Evolutionary conservation across 2,329 filamentous ascomycete species (phyloP).

Genomic region (Sphaerostilbella broomeana): DNA sequence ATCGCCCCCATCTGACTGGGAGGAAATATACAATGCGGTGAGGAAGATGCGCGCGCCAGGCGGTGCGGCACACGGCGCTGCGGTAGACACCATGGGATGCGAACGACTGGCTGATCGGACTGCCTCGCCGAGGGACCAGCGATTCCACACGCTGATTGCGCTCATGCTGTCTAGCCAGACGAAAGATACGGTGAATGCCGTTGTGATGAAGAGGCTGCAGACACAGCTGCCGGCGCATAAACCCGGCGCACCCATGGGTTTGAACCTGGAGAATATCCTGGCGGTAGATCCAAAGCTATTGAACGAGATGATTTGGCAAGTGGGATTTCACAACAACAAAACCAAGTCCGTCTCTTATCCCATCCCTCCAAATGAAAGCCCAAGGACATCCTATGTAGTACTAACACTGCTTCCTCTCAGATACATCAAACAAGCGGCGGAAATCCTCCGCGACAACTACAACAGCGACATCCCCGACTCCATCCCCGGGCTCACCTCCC

Average conservation of each 20-base stretch:
- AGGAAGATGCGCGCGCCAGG: conserved; percentile 64
- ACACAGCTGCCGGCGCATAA: conserved; percentile 56
- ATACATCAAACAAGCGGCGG: conserved; percentile 66
- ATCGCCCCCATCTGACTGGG: conserved; percentile 73
- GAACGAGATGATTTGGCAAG: conserved; percentile 72
- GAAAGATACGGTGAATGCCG: conserved; percentile 84
- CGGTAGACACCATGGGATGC: conserved; percentile 97
- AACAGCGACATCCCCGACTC: conserved; percentile 73
- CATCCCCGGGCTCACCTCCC: conserved; percentile 64
- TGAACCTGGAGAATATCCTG: conserved; percentile 73
- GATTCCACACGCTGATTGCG: conserved; percentile 80
- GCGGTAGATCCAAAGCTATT: conserved; percentile 57
- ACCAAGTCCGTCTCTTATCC: conserved; percentile 47
- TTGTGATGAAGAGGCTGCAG: conserved; percentile 73
- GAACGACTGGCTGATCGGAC: conserved; percentile 59
- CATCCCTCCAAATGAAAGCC: too few species aligned
- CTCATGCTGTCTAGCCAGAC: conserved; percentile 92
- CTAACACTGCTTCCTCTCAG: conserved; percentile 24
- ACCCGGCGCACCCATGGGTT: conserved; percentile 39
- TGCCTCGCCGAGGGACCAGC: conserved; percentile 49
- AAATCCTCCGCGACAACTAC: conserved; percentile 64
- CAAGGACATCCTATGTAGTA: too few species aligned
- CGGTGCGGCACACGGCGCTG: conserved; percentile 60
- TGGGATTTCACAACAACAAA: conserved; percentile 95
- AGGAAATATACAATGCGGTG: conserved; percentile 69